Conservation (phyloP, 2,329 filamentous ascomycete species). For the Penicillium italicum region DNA sequence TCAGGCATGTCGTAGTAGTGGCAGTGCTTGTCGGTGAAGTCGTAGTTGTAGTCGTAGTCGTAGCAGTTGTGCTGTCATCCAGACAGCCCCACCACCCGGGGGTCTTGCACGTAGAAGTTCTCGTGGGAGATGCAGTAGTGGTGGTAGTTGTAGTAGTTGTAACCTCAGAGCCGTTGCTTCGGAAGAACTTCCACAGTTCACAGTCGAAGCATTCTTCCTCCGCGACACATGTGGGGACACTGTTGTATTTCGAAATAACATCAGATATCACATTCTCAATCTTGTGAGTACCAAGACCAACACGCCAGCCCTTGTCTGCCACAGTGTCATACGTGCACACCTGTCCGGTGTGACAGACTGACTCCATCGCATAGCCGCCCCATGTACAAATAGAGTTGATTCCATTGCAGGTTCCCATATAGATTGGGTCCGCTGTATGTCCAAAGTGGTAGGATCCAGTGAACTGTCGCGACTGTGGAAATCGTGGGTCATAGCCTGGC, state of each 20-base stretch:
- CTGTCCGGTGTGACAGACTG: constrained; percentile 81
- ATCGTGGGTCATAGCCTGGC: constrained; percentile 68
- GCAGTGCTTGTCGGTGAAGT: constrained; percentile 26
- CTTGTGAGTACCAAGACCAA: constrained; percentile 85
- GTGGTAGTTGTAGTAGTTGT: constrained; percentile 61
- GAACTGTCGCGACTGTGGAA: constrained; percentile 66
- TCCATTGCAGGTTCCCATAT: constrained; percentile 88
- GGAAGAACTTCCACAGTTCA: constrained; percentile 88
- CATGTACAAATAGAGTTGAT: constrained; percentile 85
- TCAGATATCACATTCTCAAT: constrained; percentile 85
- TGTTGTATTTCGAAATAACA: constrained; percentile 78
- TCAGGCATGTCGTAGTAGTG: constrained; percentile 34
- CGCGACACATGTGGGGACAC: constrained; percentile 69
- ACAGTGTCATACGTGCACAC: constrained; percentile 94
- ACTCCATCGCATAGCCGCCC: constrained; percentile 89
- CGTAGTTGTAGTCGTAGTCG: constrained; percentile 15
- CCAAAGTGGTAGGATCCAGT: constrained; percentile 89
- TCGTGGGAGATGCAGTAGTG: constrained; percentile 59
- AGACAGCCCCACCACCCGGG: constrained; percentile 39
- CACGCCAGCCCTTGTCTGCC: constrained; percentile 83
- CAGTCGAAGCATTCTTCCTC: constrained; percentile 86
- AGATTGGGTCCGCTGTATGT: constrained; percentile 92
- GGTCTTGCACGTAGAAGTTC: constrained; percentile 53
- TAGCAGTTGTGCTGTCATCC: constrained; percentile 20
- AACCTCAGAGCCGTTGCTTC: constrained; percentile 80